phyloP scores from a whole-genome alignment of 2,329 filamentous ascomycete genomes.

The Fonsecaea erecta region DNA sequence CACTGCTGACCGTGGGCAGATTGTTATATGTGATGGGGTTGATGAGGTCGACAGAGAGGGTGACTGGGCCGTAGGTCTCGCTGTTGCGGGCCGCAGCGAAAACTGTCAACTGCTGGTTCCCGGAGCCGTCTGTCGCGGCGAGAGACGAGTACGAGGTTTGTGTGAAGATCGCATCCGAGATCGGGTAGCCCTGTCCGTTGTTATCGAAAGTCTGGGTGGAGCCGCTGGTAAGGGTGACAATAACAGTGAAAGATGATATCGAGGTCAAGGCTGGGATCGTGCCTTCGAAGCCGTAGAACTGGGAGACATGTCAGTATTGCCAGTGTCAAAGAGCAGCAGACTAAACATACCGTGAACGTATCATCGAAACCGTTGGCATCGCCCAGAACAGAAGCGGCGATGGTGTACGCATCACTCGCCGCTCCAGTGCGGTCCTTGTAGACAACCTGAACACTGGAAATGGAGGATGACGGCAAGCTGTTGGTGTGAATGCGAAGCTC shows the following conservation, averaged over 20 bases:
- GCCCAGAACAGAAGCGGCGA: conserved; percentile 54
- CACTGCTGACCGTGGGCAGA: conserved; percentile 23
- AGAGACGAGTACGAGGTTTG: conserved; percentile 29
- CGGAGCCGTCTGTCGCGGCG: conserved; percentile 14
- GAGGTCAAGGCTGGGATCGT: conserved; percentile 27
- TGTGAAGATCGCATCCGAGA: conserved; percentile 29
- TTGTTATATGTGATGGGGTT: conserved; percentile 28
- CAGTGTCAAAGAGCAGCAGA: not conserved
- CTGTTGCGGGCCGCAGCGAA: conserved; percentile 19
- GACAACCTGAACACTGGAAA: conserved; percentile 56
- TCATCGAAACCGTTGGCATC: conserved; percentile 64
- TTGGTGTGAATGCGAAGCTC: conserved; percentile 64
- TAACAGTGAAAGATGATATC: conserved; percentile 32
- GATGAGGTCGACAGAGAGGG: conserved; percentile 22
- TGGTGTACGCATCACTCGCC: conserved; percentile 46
- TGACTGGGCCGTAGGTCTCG: conserved; percentile 16
- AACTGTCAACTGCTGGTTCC: conserved; percentile 20
- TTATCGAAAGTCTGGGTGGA: conserved; percentile 32
- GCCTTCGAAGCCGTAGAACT: conserved; percentile 42
- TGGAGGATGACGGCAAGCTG: conserved; percentile 47
- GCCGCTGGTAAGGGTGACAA: conserved; percentile 28
- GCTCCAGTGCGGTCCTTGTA: conserved; percentile 59
- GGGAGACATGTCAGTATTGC: not conserved
- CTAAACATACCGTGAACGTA: conserved; percentile 57
- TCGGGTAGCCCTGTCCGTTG: conserved; percentile 31